Evolutionary conservation across 2,329 filamentous ascomycete species (phyloP).

Genomic region (Venturia nashicola): DNA sequence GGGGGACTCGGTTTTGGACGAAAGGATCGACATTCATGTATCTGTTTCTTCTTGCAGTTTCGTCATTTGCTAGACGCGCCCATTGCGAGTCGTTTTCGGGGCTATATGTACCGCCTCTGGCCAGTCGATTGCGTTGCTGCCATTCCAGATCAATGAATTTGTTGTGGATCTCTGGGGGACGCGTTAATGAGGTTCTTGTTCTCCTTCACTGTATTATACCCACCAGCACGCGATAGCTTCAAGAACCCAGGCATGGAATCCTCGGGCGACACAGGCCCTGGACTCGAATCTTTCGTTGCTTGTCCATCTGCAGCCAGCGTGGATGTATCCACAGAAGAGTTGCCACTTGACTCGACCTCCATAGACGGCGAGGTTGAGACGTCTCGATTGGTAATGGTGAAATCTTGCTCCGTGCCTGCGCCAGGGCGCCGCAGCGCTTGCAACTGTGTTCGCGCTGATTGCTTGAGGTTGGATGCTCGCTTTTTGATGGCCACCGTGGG

Average conservation of each 20-base stretch:
- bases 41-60: constrained; percentile 57
- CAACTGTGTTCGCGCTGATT: background rate
- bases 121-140: constrained; percentile 43
- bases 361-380: background rate
- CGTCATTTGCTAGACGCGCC: constrained; percentile 45
- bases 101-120: constrained; percentile 16
- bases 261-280: background rate
- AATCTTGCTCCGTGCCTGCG: background rate
- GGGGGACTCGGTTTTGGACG: constrained; percentile 70
- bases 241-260: constrained; percentile 3
- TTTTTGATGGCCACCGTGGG: background rate
- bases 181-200: background rate
- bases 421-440: background rate
- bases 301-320: background rate
- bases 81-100: constrained; percentile 40
- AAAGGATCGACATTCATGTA: constrained; percentile 87
- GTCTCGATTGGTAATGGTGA: background rate
- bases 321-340: background rate
- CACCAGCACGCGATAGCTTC: constrained; percentile 1
- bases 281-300: background rate
- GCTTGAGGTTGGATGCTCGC: background rate
- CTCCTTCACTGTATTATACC: background rate
- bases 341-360: background rate
- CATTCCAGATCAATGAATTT: constrained; percentile 52
- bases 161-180: constrained; percentile 38